Evolutionary conservation across 1,139 yeast genomes (phyloP).

Genomic region (Pichia sp.): DNA sequence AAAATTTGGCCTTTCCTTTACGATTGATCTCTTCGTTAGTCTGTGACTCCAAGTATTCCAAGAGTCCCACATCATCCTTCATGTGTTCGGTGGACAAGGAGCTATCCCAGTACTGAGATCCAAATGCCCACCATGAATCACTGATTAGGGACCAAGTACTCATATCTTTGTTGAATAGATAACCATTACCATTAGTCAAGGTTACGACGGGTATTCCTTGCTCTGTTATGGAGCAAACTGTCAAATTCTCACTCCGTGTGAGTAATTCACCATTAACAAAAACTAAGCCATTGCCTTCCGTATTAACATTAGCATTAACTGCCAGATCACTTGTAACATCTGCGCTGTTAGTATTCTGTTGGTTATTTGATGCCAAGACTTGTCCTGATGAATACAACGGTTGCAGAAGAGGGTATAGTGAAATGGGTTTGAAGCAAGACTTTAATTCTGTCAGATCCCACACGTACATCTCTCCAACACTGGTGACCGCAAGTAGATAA

Average conservation of each 20-base stretch:
- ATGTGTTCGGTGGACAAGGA: slow-evolving; percentile 22
- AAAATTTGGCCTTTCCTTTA: slow-evolving; percentile 73
- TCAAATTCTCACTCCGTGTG: slow-evolving; percentile 73
- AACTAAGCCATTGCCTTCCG: slow-evolving; percentile 22
- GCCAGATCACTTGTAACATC: too few relatives aligned
- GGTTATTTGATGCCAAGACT: slow-evolving; percentile 16
- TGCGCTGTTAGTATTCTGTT: too few relatives aligned
- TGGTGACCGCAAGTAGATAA: slow-evolving; percentile 65
- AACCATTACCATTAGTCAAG: slow-evolving; percentile 83
- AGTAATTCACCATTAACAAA: slow-evolving; percentile 58
- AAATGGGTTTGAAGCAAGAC: slow-evolving; percentile 42
- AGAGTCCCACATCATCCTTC: slow-evolving; percentile 29
- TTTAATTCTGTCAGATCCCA: slow-evolving; percentile 59
- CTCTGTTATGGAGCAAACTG: slow-evolving; percentile 74
- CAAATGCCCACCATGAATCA: slow-evolving; percentile 99
- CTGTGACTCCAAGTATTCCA: slow-evolving; percentile 71
- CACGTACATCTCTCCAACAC: slow-evolving; percentile 72
- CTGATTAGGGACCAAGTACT: slow-evolving; percentile 76
- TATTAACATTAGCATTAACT: slow-evolving; percentile 2
- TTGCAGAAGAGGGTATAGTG: slow-evolving; percentile 54
- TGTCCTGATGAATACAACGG: slow-evolving; percentile 31
- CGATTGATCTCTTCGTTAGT: slow-evolving; percentile 86
- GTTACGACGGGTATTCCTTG: slow-evolving; percentile 76
- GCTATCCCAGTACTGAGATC: slow-evolving; percentile 95
- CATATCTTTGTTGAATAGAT: slow-evolving; percentile 65